Conservation (phyloP, 164 flowering plant species). For the Liriodendron chinense region DNA sequence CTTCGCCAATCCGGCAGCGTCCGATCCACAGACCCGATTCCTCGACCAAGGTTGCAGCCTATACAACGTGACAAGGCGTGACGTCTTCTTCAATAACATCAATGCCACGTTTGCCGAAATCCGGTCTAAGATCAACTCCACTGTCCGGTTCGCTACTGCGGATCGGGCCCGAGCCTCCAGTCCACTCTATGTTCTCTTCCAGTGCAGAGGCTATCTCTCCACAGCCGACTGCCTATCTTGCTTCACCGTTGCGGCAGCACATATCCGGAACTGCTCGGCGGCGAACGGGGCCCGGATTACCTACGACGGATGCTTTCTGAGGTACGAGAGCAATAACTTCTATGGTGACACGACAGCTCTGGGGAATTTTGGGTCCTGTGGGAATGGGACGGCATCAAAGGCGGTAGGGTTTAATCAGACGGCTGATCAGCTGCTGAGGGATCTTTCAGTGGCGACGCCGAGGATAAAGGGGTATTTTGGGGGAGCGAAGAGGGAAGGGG, state of each 20-base stretch:
- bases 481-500: conserved; percentile 22
- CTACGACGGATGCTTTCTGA: conserved; percentile 49
- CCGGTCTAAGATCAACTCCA: conserved; percentile 1
- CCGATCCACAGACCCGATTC: conserved; percentile 17
- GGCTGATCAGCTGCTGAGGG: background rate
- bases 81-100: conserved; percentile 9
- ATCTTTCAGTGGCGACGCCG: conserved; percentile 25
- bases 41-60: conserved; percentile 22
- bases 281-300: conserved; percentile 46
- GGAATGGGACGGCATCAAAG: conserved; percentile 27
- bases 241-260: conserved; percentile 22
- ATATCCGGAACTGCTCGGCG: conserved; percentile 37
- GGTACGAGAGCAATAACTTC: conserved; percentile 48
- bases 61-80: conserved; percentile 17
- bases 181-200: background rate
- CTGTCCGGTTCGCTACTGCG: conserved; percentile 33
- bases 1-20: background rate
- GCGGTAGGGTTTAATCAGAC: conserved; percentile 14
- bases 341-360: conserved; percentile 24
- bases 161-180: conserved; percentile 4
- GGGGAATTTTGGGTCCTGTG: conserved; percentile 30
- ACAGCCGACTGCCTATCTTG: conserved; percentile 37
- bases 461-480: conserved; percentile 35
- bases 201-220: conserved; percentile 21
- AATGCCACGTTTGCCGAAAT: conserved; percentile 13